Percentiles rank a stretch among this genome's conserved stretches.
Evolutionary conservation across 768 basidiomycete species (phyloP).

Genomic region (Lactifluus pinguis): DNA sequence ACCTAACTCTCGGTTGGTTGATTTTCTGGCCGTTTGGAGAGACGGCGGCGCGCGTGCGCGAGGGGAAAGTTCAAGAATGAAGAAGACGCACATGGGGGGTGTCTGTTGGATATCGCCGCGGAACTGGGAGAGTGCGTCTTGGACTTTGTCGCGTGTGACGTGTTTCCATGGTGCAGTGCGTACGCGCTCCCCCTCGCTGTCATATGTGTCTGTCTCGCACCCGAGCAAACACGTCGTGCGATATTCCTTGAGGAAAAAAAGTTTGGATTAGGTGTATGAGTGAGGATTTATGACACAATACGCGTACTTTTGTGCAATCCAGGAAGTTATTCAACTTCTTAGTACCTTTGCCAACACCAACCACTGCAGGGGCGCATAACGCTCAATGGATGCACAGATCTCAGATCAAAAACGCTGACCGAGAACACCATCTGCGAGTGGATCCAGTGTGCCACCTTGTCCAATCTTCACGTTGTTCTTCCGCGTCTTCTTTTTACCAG

Average conservation of each 20-base stretch:
- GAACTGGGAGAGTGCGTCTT: constrained; percentile 60
- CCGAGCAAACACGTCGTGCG: constrained; percentile 84
- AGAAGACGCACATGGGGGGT: constrained; percentile 71
- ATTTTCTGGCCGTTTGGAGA: neutral
- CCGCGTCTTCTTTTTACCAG: constrained; percentile 36
- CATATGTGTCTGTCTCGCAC: constrained; percentile 91
- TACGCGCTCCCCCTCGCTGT: constrained; percentile 79
- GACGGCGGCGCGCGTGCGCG: neutral
- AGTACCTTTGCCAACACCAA: constrained; percentile 85
- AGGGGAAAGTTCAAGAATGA: neutral
- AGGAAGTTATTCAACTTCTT: constrained; percentile 79
- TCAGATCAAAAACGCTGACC: constrained; percentile 38
- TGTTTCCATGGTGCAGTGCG: constrained; percentile 73
- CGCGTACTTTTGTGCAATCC: constrained; percentile 75
- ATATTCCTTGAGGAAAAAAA: constrained; percentile 58
- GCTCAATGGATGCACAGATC: constrained; percentile 8
- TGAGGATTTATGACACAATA: neutral
- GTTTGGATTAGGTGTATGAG: neutral
- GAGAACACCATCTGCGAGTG: constrained; percentile 90
- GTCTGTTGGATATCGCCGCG: constrained; percentile 82
- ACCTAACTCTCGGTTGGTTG: constrained; percentile 38
- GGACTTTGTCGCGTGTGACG: constrained; percentile 70
- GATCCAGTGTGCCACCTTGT: constrained; percentile 93
- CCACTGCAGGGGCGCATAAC: constrained; percentile 40
- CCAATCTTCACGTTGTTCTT: constrained; percentile 66